Evolutionary conservation across 331 rosid genomes (phyloP), one percentile per base, ranked within the genome.

Genomic region (Arachis monticola): DNA sequence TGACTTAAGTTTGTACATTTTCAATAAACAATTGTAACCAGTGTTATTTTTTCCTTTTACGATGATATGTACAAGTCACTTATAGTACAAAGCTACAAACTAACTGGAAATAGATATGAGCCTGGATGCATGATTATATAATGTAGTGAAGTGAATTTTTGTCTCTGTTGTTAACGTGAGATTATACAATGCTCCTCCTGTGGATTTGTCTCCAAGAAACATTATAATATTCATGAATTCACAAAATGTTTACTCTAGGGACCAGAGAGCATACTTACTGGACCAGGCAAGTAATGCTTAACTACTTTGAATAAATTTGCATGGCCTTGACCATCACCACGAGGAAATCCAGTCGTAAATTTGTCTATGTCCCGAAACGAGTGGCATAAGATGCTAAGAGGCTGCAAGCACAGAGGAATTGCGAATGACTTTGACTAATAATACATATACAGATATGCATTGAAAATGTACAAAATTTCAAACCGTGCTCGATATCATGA

Each of bases 261-360:
- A 71, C 71, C 14, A 71, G 61, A 68, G 48, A 85, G 64, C 72
- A 72, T 58, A 90, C 99, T 92, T 83, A 94, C 99, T 8, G 99
- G 99, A 60, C 99, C 99, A 66, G 99, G 99, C 79, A 94, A 85
- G 89, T 80, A 90, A 53, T 88, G 93, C 87, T 94, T 94, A 68
- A 92, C 90, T 77, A 80, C 89, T 67, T 90, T 90, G 85, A 92
- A 94, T 72, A 91, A 77, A 80, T 83, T 87, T 31, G 89, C 85
- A 80, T 90, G 93, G 60, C 97, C 99, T 83, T 86, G 97, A 79
- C 93, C 88, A 79, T 92, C 97, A 1, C 99, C 99, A 2, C 88
- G 80, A 42, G 99, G 97, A 76, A 92, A 90, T 62, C 99, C 97
- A 58, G 89, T 79, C 44, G 99, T 92, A 83, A 85, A 94, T 13